These are phyloP conservation scores for Calonectria henricotiae DNA, from an alignment of 2,329 filamentous ascomycete species.

Conservation along the genomic window DNA sequence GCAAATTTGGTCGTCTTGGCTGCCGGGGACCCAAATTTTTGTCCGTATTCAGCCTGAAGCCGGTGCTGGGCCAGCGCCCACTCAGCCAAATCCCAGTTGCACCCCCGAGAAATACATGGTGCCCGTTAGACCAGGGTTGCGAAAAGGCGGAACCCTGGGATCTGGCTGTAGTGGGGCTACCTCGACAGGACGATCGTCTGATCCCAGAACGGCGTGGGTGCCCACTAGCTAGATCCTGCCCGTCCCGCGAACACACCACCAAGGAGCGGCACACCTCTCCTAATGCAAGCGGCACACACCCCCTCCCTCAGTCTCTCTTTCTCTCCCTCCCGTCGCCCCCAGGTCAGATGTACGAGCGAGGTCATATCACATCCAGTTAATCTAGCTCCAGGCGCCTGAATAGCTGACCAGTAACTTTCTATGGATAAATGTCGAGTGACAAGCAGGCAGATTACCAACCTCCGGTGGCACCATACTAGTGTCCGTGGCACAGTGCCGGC, in stretches of 20 bases:
- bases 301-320: slow-evolving; percentile 19
- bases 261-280: slow-evolving; percentile 39
- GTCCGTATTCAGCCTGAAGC: slow-evolving; percentile 44
- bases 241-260: slow-evolving; percentile 53
- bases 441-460: neutral
- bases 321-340: neutral
- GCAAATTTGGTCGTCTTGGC: slow-evolving; percentile 32
- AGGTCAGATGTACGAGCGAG: slow-evolving; percentile 28
- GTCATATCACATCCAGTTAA: slow-evolving; percentile 30
- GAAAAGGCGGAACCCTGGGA: slow-evolving; percentile 53
- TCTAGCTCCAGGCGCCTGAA: slow-evolving; percentile 31
- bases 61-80: slow-evolving; percentile 37
- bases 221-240: slow-evolving; percentile 54
- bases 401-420: slow-evolving; percentile 25
- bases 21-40: slow-evolving; percentile 21
- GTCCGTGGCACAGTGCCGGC: slow-evolving; percentile 1
- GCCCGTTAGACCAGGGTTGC: slow-evolving; percentile 41
- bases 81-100: slow-evolving; percentile 27
- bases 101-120: slow-evolving; percentile 26
- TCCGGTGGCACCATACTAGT: neutral
- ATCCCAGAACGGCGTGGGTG: slow-evolving; percentile 48
- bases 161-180: slow-evolving; percentile 52
- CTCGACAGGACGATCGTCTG: slow-evolving; percentile 53
- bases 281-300: slow-evolving; percentile 37
- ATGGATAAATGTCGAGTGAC: slow-evolving; percentile 19